Evolutionary conservation across 2,329 filamentous ascomycete species (phyloP), one percentile per base, ranked within the genome.

Genomic region (Neonectria sp.): DNA sequence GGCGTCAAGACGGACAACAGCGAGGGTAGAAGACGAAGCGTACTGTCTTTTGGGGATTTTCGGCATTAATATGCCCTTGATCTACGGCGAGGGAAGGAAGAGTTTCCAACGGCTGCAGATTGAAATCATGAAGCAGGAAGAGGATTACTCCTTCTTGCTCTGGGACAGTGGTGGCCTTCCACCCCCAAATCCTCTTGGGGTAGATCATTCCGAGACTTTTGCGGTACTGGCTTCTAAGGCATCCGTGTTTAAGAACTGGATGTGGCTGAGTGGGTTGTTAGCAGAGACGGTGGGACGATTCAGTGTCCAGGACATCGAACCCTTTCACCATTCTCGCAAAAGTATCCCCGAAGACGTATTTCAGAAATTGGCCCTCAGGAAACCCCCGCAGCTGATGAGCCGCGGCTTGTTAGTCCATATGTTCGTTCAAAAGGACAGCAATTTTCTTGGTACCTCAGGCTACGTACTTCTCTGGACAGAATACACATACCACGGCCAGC

Each of bases 41-140:
- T 74, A 74, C 43, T 73, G 63, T 29, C 68, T 74, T 11, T 45
- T 73, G 25, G 72, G 72, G 25, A 62, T 74, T 9, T 73, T 74
- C 51, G 66, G 65, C 40, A 56, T 74, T 46, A 71, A 70, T 37
- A 73, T 74, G 72, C 58, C 71, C 11, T 46, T 71, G 17, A 24
- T 73, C 1, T 74, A 74, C 33, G 72, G 71, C 4, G 72, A 74
- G 31, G 71, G 71, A 21, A 40, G 24, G 31, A 46, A 59, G 12
- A 60, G 59, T 6, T 67, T 67, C 53, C 33, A 25, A 21, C 45
- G 64, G 15, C 37, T 67, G n/a, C 64, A 59, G 31, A 27, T 24
- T 13, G 46, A 67, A n/a, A 63, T 67, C 13, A 21, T 63, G 45
- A 29, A 24, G 15, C 17, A n/a, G 27, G n/a, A 40, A n/a, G 37